Evolutionary conservation across 805 yeast genomes (phyloP), one percentile per base, ranked within the genome.

Genomic region (Jamesozyma piceae): DNA sequence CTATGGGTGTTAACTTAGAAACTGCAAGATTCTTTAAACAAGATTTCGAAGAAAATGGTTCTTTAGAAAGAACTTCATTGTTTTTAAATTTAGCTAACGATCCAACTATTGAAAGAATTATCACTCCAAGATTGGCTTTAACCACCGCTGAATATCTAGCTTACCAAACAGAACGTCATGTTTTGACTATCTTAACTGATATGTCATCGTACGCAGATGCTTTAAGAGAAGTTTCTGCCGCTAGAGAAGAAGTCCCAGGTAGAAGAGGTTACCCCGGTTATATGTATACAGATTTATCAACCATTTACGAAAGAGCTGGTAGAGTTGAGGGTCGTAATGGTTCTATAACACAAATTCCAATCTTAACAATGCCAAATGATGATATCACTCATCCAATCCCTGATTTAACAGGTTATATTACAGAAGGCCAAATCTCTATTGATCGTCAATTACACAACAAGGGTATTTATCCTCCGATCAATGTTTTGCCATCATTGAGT

Each of bases 191-290:
- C 60, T 77, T 92, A 64, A 94, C 99, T 39, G 99, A 92, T 72
- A 92, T 92, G 99, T 87, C 97, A 22, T 92, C 98, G n/a, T 92
- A 92, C 65, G 99, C 99, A 33, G 99, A 92, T 67, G 99, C 99
- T 33, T 74, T 92, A 63, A 89, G 99, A 81, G 99, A 92, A 73
- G 98, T 92, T 40, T 88, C 97, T 50, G 98, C 99, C 48, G 99
- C 99, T 38, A 88, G 99, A 76, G 99, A 92, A 71, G 98, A 94
- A 72, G 98, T 92, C 37, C 98, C 98, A 64, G 99, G 99, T 76
- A 88, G 99, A 78, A 88, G 99, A 81, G 99, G 99, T 75, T 92
- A 92, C 69, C 99, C 99, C 51, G 99, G 99, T 84, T 92, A 92
- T 69, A 92, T 92, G 99, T 92, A 92, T 73, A 92, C 99, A 38